Percentiles rank a stretch among this genome's conserved stretches.
Conservation (phyloP, 1,139 yeast genomes). For the Sugiyamaella novakii region DNA sequence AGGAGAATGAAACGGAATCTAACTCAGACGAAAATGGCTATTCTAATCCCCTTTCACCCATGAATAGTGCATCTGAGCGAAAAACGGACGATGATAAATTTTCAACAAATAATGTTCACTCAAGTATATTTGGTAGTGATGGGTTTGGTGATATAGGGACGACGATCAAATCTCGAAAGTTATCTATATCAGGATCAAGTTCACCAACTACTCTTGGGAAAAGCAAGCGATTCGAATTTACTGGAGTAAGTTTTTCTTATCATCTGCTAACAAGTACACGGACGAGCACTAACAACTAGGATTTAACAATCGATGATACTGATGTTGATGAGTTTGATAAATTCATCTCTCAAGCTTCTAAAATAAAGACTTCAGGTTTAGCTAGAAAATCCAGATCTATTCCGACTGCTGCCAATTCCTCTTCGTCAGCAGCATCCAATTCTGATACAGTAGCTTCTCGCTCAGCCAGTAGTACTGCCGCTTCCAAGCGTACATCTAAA, state of each 20-base stretch:
- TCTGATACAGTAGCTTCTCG: too few relatives aligned
- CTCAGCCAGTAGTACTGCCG: not conserved
- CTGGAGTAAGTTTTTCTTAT: conserved; percentile 12
- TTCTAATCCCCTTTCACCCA: not conserved
- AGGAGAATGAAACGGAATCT: not conserved
- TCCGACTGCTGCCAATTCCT: not conserved
- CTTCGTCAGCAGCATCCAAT: not conserved
- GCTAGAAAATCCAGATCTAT: not conserved
- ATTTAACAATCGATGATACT: conserved; percentile 15
- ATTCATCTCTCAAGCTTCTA: not conserved
- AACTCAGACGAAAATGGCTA: not conserved
- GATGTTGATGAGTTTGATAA: not conserved
- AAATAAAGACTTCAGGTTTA: not conserved
- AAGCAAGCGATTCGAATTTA: conserved; percentile 2
- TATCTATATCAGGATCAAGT: conserved; percentile 10
- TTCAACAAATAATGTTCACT: not conserved
- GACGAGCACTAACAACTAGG: conserved; percentile 9
- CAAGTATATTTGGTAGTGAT: conserved; percentile 5
- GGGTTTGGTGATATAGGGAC: not conserved
- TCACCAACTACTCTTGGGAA: conserved; percentile 5
- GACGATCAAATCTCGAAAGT: not conserved
- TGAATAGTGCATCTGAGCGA: not conserved
- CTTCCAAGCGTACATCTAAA: not conserved
- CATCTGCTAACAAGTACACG: not conserved
- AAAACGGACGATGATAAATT: not conserved